Conservation (phyloP, 768 basidiomycete genomes). For the Amanita rimosa region DNA sequence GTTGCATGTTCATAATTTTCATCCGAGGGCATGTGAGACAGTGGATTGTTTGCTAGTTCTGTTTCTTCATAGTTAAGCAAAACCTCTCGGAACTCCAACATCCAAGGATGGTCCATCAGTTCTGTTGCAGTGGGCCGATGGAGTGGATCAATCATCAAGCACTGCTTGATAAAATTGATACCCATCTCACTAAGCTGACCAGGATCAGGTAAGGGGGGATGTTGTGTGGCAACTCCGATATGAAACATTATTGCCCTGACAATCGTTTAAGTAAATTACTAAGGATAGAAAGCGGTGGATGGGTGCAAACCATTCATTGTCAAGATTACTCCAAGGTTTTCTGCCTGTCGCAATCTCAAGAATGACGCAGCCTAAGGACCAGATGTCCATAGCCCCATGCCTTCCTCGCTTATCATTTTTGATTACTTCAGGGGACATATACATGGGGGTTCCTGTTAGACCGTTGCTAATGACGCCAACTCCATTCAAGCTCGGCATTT, state of each 20-base stretch:
- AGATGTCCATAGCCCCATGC: conserved; percentile 96
- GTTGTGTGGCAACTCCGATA: conserved; percentile 93
- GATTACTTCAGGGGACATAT: conserved; percentile 99
- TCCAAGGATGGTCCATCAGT: conserved; percentile 84
- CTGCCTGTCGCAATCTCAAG: conserved; percentile 93
- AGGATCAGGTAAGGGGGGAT: conserved; percentile 89
- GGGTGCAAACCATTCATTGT: conserved; percentile 88
- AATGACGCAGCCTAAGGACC: conserved; percentile 97
- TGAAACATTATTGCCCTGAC: conserved; percentile 99
- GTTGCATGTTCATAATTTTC: conserved; percentile 37
- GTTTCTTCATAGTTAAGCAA: conserved; percentile 57
- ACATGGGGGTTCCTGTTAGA: conserved; percentile 97
- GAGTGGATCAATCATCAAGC: conserved; percentile 79
- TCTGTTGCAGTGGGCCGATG: conserved; percentile 77
- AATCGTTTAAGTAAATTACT: neutral
- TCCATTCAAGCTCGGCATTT: conserved; percentile 24
- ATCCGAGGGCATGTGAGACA: conserved; percentile 32
- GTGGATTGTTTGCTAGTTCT: conserved; percentile 40
- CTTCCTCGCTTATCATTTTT: conserved; percentile 83
- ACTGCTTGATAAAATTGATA: conserved; percentile 89
- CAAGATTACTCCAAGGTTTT: conserved; percentile 97
- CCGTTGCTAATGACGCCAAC: conserved; percentile 62
- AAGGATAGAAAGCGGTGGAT: neutral
- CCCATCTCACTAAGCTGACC: conserved; percentile 82
- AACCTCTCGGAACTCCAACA: conserved; percentile 69